Evolutionary conservation across 2,329 filamentous ascomycete genomes (phyloP).

Genomic region (Fusarium marasasianum): DNA sequence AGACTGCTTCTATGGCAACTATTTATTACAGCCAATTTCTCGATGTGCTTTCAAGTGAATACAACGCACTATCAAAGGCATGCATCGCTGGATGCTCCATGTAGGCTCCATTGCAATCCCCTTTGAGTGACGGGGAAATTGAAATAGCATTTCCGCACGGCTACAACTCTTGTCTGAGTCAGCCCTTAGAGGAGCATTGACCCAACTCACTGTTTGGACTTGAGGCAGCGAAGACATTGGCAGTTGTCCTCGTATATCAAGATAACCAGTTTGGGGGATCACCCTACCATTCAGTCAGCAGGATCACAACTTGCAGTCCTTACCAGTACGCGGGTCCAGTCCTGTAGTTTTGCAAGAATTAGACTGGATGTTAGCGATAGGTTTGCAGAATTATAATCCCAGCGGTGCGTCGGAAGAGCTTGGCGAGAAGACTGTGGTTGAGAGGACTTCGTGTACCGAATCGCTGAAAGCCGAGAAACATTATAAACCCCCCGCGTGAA

Average conservation of each 20-base stretch:
- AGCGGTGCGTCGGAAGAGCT: not conserved
- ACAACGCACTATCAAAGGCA: not conserved
- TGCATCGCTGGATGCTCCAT: conserved; percentile 27
- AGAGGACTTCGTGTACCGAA: not conserved
- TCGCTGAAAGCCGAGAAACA: not conserved
- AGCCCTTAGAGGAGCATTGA: not conserved
- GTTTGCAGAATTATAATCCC: not conserved
- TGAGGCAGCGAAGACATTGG: not conserved
- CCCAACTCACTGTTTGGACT: not conserved
- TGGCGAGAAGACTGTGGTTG: not conserved
- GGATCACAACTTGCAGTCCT: conserved; percentile 25
- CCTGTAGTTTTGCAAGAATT: not conserved
- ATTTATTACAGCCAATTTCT: not conserved
- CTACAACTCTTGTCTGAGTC: not conserved
- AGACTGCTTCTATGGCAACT: not conserved
- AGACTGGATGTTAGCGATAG: not conserved
- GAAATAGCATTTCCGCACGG: not conserved
- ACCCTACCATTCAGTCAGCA: conserved; percentile 28
- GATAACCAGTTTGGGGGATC: not conserved
- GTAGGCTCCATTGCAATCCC: not conserved
- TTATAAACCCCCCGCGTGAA: not conserved
- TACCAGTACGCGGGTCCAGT: conserved; percentile 14
- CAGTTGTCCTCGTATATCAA: not conserved
- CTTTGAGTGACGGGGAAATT: not conserved
- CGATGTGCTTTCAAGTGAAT: not conserved